These are phyloP conservation scores for Acacia melanoxylon DNA, from an alignment of 306 rosid species.

Conservation along the genomic window DNA sequence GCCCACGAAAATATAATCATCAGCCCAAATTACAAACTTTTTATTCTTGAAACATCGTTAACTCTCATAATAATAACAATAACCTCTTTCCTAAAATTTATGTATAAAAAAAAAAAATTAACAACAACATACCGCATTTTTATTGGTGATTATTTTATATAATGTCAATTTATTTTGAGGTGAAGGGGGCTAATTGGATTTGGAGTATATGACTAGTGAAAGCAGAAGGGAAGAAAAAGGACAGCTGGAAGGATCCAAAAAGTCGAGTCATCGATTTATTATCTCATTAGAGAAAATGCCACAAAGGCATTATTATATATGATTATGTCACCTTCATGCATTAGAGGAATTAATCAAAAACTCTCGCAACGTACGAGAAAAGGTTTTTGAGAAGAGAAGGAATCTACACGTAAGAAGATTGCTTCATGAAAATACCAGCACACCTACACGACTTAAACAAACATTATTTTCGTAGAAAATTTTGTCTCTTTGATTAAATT, in stretches of 20 bases:
- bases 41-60: too few relatives aligned
- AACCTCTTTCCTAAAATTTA: too few relatives aligned
- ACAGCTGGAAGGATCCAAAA: conserved; percentile 9
- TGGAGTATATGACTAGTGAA: too few relatives aligned
- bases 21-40: too few relatives aligned
- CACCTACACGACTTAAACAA: conserved; percentile 44
- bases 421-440: conserved; percentile 33
- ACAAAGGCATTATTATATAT: background rate
- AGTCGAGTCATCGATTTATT: conserved; percentile 17
- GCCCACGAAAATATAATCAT: too few relatives aligned
- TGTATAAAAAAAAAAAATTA: too few relatives aligned
- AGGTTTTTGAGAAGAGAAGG: conserved; percentile 31
- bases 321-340: background rate
- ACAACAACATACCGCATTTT: too few relatives aligned
- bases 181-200: too few relatives aligned
- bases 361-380: background rate
- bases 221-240: too few relatives aligned
- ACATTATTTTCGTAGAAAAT: conserved; percentile 32
- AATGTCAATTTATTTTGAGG: too few relatives aligned
- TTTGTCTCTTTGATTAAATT: background rate
- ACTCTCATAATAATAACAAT: too few relatives aligned
- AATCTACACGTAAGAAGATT: conserved; percentile 30
- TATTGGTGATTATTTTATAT: too few relatives aligned
- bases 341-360: conserved; percentile 38
- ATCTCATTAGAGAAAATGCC: conserved; percentile 18